Evolutionary conservation across 257 asterid species (phyloP).

Genomic region (Cinchona pubescens): DNA sequence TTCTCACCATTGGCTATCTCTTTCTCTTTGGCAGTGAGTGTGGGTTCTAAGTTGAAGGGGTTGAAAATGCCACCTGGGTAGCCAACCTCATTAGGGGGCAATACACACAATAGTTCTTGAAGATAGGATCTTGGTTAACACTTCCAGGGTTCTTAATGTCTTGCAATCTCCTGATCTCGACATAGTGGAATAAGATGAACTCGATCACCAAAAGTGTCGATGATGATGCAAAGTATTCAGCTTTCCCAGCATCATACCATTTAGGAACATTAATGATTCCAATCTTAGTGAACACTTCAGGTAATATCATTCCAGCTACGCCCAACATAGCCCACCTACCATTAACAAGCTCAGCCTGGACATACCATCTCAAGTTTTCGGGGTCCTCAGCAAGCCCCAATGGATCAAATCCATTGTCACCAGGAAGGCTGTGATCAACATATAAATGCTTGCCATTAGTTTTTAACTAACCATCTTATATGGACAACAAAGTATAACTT

Average conservation of each 20-base stretch:
- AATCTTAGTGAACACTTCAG: slow-evolving; percentile 63
- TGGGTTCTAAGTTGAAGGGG: slow-evolving; percentile 80
- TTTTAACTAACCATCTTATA: too few species aligned
- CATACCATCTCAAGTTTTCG: slow-evolving; percentile 69
- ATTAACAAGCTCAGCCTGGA: slow-evolving; percentile 90
- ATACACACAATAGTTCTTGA: slow-evolving; percentile 78
- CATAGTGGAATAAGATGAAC: slow-evolving; percentile 92
- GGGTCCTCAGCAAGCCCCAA: slow-evolving; percentile 89
- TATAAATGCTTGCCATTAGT: not conserved
- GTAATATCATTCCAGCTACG: slow-evolving; percentile 83
- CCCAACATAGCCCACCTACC: slow-evolving; percentile 98
- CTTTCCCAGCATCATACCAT: slow-evolving; percentile 91
- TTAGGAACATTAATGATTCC: slow-evolving; percentile 77
- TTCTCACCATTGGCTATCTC: slow-evolving; percentile 83
- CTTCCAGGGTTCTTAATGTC: slow-evolving; percentile 96
- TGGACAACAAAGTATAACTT: too few species aligned
- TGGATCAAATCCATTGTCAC: slow-evolving; percentile 93
- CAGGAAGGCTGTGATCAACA: slow-evolving; percentile 49
- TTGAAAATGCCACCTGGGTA: slow-evolving; percentile 92
- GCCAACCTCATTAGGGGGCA: slow-evolving; percentile 73
- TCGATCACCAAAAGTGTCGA: slow-evolving; percentile 84
- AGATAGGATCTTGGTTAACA: slow-evolving; percentile 92
- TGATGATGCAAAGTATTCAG: slow-evolving; percentile 78
- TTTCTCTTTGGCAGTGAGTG: slow-evolving; percentile 81
- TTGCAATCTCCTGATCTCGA: slow-evolving; percentile 96